Base-by-base conservation (phyloP, 192 early-diverging fungal genomes). In the Piromyces sp. region DNA sequence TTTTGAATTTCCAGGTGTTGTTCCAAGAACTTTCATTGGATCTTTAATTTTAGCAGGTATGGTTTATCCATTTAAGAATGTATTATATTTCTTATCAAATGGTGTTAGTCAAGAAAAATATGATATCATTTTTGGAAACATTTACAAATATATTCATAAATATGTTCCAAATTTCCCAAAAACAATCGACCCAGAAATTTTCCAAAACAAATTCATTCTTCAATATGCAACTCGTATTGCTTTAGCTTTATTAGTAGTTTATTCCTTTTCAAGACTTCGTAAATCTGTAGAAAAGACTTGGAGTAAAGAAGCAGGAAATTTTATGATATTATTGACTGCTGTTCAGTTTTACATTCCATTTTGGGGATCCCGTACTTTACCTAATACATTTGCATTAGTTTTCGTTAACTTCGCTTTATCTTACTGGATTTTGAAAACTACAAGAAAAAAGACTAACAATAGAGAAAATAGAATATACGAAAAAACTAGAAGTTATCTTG, bases 21-120 rank as follows among this genome's bases (percentile, higher is more conserved):
- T 99, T 16, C 97, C 97, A 80, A 88, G 97, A 40, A 95, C 96
- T 29, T 99, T 97, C 84, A 80, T 97, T 36, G 95, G 95, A 22
- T 93, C 97, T 12, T 83, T 95, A 68, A 17, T 90, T n/a, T 30
- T 97, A 38, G 86, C 86, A 26, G n/a, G 82, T 17, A 78, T 85
- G n/a, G 84, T 86, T 19, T 87, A 85, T 82, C 93, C 90, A 30
- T 82, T 91, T 79, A 84, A 87, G 79, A 30, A 83, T 38, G 26
- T 87, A 22, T 31, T 83, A 30, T 80, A 81, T 80, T 13, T 68
- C 4, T n/a, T 68, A 68, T 68, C 51, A 4, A n/a, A 17, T n/a
- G 26, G 22, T 9, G 51, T 68, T n/a, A n/a, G 22, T 3, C 51
- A 68, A 68, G 51, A 68, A 68, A n/a, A 6, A n/a, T 68, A 68